Evolutionary conservation across 176 grass and related monocot genomes (phyloP), one percentile per base, ranked within the genome.

Genomic region (Ensete glaucum): DNA sequence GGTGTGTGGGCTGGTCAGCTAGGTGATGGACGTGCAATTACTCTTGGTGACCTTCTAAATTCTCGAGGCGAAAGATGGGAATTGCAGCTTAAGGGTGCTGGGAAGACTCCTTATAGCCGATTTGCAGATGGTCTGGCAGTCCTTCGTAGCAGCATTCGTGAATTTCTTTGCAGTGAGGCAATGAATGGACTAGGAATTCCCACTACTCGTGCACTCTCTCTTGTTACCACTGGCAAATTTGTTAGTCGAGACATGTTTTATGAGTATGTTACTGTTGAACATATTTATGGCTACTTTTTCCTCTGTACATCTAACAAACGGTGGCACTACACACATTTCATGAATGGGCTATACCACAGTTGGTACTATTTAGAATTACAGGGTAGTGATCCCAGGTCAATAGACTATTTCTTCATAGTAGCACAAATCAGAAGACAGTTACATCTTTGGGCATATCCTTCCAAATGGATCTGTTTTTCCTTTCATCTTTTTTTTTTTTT

Each of bases 211-310:
- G 95, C 95, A 54, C 84, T 93, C 34, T 94, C 86, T 87, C 79
- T 93, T 77, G 86, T 98, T 75, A 89, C 89, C 54, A 93, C 95
- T 19, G 95, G 95, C 15, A 98, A 93, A 82, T 79, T 77, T 71
- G 95, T 98, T 75, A 84, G 85, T 13, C 82, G 95, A 76, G 95
- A 98, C 75, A 94, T 98, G 90, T 98, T 98, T 73, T 98, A 98
- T 34, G 95, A 98, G 95, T 98, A 98, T 83, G 94, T 85, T 74
- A 56, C 53, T 55, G 22, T 11, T 54, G 3, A 15, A 56, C 13
- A 56, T 56, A 9, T 74, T 17, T 15, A 16, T 17, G 26, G 8
- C 7, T 54, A 10, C 19, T 73, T 23, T 54, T 54, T 73, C 13
- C 13, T 17, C 56, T 27, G 43, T 25, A 50, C n/a, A 27, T 24